phyloP scores from a whole-genome alignment of 495 filamentous ascomycete species.

The Friedmanniomyces simplex region DNA sequence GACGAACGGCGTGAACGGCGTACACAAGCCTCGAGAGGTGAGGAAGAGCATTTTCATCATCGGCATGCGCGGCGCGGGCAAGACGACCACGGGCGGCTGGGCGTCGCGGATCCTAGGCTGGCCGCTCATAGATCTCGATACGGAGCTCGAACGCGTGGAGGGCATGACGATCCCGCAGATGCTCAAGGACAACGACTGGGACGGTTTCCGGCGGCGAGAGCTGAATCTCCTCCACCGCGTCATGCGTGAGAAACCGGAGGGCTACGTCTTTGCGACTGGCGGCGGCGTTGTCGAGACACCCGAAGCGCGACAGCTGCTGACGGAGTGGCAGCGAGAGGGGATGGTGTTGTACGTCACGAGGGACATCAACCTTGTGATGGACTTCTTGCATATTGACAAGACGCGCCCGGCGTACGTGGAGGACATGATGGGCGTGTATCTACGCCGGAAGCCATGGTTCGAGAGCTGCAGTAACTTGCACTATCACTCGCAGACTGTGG shows the following conservation, averaged over 20 bases:
- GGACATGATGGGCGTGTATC: constrained; percentile 86
- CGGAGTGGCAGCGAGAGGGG: constrained; percentile 69
- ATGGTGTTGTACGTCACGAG: constrained; percentile 81
- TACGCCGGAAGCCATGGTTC: constrained; percentile 85
- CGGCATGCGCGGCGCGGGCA: constrained; percentile 95
- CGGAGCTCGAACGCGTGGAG: constrained; percentile 62
- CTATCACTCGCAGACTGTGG: constrained; percentile 67
- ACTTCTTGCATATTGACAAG: constrained; percentile 82
- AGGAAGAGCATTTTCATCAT: constrained; percentile 78
- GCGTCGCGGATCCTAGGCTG: constrained; percentile 62
- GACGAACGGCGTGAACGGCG: constrained; percentile 25
- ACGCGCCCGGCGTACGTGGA: constrained; percentile 87
- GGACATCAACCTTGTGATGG: constrained; percentile 78
- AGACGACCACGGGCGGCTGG: constrained; percentile 86
- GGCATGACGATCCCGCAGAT: constrained; percentile 75
- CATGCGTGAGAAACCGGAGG: constrained; percentile 61
- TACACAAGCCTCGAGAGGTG: constrained; percentile 31
- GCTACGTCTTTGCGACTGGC: constrained; percentile 83
- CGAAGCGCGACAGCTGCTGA: constrained; percentile 66
- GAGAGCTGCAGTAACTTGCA: constrained; percentile 90
- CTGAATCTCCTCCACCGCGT: constrained; percentile 59
- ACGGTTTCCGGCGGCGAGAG: constrained; percentile 76
- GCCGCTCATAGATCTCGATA: constrained; percentile 78
- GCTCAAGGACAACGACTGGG: constrained; percentile 71
- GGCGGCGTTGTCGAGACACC: constrained; percentile 87